Percentiles rank a stretch among this genome's conserved stretches.
Evolutionary conservation across 192 early-diverging fungal species (phyloP).

Genomic region (Chytriomyces confervae): DNA sequence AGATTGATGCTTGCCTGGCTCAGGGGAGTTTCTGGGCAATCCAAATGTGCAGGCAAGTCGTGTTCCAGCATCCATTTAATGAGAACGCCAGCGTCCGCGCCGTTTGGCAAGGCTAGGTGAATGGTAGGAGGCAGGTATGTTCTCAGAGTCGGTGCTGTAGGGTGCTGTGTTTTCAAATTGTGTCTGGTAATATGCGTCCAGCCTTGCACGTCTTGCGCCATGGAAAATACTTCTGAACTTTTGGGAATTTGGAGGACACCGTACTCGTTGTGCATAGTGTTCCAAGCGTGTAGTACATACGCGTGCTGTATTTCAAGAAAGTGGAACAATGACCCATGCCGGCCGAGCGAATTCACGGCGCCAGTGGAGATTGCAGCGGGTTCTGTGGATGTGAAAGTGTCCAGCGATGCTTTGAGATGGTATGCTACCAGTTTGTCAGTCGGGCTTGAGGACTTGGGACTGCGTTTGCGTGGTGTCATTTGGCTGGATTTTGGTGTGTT

Average conservation of each 20-base stretch:
- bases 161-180: conserved; percentile 22
- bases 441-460: not conserved
- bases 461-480: not conserved
- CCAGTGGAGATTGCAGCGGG: conserved; percentile 1
- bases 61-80: conserved; percentile 14
- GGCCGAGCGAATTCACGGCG: conserved; percentile 4
- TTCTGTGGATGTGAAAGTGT: conserved; percentile 20
- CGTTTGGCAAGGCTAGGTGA: conserved; percentile 27
- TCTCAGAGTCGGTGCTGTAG: conserved; percentile 20
- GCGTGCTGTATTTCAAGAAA: conserved; percentile 32
- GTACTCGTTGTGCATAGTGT: not conserved
- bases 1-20: not conserved
- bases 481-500: not conserved
- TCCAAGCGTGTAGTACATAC: conserved; percentile 22
- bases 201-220: not conserved
- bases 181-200: conserved; percentile 18
- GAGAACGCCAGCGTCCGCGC: conserved; percentile 2
- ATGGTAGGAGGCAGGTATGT: conserved; percentile 31
- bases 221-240: not conserved
- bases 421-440: conserved; percentile 20
- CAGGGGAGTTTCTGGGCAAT: not conserved
- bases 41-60: not conserved
- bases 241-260: not conserved
- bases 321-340: conserved; percentile 8
- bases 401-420: conserved; percentile 31